Conservation (phyloP, 192 early-diverging fungal species). For the Linnemannia hyalina region DNA sequence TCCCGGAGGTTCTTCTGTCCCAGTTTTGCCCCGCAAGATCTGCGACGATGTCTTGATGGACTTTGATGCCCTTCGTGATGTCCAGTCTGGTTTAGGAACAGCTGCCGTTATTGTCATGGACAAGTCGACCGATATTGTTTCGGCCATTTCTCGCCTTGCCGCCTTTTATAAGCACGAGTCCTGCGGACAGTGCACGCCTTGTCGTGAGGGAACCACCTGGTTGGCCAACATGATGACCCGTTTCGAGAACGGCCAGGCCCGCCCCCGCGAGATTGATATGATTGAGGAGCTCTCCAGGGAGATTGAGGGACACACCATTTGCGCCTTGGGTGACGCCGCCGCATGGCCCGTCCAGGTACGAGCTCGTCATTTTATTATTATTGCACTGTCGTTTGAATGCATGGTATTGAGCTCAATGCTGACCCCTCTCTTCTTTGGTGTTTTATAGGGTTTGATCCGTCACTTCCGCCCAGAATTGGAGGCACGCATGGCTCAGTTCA, state of each 20-base stretch:
- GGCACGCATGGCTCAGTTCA: conserved; percentile 65
- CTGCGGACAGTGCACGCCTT: conserved; percentile 99
- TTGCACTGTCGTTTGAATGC: background rate
- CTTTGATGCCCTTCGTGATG: conserved; percentile 97
- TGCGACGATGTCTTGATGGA: conserved; percentile 98
- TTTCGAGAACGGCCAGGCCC: conserved; percentile 90
- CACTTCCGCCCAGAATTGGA: conserved; percentile 93
- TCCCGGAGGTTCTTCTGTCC: conserved; percentile 97
- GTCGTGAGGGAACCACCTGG: conserved; percentile 97
- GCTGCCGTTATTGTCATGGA: conserved; percentile 99
- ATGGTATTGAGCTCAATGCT: background rate
- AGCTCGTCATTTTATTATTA: background rate
- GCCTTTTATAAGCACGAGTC: conserved; percentile 98
- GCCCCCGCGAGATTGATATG: conserved; percentile 92
- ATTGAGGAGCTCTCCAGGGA: conserved; percentile 95
- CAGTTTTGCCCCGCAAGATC: conserved; percentile 85
- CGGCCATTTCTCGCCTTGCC: conserved; percentile 91
- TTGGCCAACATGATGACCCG: conserved; percentile 96
- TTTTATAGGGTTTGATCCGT: conserved; percentile 87
- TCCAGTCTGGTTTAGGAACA: conserved; percentile 93
- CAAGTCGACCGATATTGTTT: conserved; percentile 95
- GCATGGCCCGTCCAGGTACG: conserved; percentile 91
- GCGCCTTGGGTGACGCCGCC: conserved; percentile 98
- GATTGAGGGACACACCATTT: conserved; percentile 99
- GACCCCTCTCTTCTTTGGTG: background rate